Base-by-base conservation (phyloP, 768 basidiomycete genomes). In the Kwoniella dejecticola region DNA sequence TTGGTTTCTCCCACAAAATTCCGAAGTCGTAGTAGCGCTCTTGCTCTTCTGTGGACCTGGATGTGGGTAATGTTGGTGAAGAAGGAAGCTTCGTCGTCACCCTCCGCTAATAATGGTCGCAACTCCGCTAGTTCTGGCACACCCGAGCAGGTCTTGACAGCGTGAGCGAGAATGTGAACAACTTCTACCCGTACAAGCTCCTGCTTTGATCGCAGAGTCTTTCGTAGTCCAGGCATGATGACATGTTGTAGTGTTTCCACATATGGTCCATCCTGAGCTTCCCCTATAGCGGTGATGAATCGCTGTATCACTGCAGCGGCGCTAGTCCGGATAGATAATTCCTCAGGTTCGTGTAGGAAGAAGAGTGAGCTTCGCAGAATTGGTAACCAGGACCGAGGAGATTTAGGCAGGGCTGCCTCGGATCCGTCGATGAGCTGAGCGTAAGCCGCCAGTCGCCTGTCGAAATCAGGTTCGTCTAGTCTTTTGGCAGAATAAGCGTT, bases 31-130 rank as follows among this genome's bases (percentile, higher is more conserved):
- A 89, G 85, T 27, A 96, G 82, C 2, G 95, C 94, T 61, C 95
- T 82, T 1, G 87, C 86, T 23, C 95, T 87, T 64, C 94, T 86
- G 77, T 97, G 94, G 2, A 88, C 81, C 79, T 99, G 96, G 44
- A 98, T 85, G 74, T 99, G 96, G 54, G 89, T 85, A 48, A 97
- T 86, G 78, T 99, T 99, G 82, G 88, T 88, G 84, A 99, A 98
- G 81, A 98, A 94, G 74, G 89, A 93, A 30, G 91, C 92, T 78
- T 99, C 95, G 49, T 89, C 88, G 73, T 98, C 93, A 1, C 91
- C 94, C 17, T 83, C 86, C 7, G 89, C 90, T 30, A 97, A 83
- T 6, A 98, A 80, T 11, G 86, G 83, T 23, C 81, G 85, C 86
- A 98, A 87, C 73, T 97, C 93, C 50, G 85, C 86, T 26, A 97